Evolutionary conservation across 805 yeast species (phyloP), one percentile per base, ranked within the genome.

Genomic region (Komagataella mondaviorum): DNA sequence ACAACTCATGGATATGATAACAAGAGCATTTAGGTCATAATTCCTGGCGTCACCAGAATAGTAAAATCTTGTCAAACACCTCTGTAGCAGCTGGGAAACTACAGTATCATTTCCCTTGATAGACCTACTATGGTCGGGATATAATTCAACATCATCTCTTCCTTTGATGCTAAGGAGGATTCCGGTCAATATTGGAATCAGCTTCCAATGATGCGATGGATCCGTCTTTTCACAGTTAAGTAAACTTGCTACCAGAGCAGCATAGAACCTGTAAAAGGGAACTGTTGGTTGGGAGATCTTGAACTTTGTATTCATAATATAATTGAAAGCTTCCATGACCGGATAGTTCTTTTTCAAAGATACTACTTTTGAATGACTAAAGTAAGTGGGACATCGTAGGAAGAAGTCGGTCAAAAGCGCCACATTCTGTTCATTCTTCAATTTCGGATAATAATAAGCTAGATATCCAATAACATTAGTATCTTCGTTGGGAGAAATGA

Each of bases 381-480:
- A 62, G 48, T 61, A 71, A 60, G 60, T 53, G 0, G 78, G 76
- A 48, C 71, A 72, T 53, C 68, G 67, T 53, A 78, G 54, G 53
- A 78, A 73, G 47, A 70, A 65, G 36, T 71, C 65, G 12, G 78
- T 62, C 17, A 78, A 60, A 1, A 78, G 55, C 48, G 68, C 63
- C 45, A 78, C 62, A 58, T 78, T 78, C 52, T 66, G 67, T 55
- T 70, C 73, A 50, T 70, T 68, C 57, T 75, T 76, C 49, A 78
- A 63, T 48, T 60, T 72, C 1, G 83, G 82, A 50, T 76, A 60
- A 56, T 77, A 77, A 57, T 77, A 72, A 50, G 72, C 77, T 20
- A 78, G 51, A 57, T 75, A 74, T 1, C 81, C 76, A 16, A 76
- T 56, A 4, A 71, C 57, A 51, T 65, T 62, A 16, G 60, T 44